Evolutionary conservation across 768 basidiomycete species (phyloP), one percentile per base, ranked within the genome.

Genomic region (Lyophyllum atratum): DNA sequence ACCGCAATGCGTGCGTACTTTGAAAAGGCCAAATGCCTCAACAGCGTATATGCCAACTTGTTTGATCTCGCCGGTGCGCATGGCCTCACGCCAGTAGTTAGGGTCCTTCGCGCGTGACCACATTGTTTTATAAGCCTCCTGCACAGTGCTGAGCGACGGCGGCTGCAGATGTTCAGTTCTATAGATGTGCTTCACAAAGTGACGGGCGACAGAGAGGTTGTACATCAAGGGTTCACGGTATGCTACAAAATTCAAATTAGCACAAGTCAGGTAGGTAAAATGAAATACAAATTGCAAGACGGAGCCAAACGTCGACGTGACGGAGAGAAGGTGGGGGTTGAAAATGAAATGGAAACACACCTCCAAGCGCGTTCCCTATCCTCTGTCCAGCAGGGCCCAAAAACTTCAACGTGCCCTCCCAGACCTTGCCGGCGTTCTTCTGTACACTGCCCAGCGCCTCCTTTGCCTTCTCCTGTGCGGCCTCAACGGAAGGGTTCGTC

Each of bases 1-100:
- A 40, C 17, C 42, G 25, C 7, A 42, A 12, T 24, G 11, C 3
- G 12, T 48, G 39, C 46, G 24, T 59, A 89, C 90, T 79, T 91
- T 91, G 81, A 90, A 96, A 64, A 96, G 89, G 15, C 89, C 87
- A 68, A 95, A 96, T 29, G 92, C 93, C 74, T 96, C 92, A 22
- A 93, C 67, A 9, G 84, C 92, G 68, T 93, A 92, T 17, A 93
- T 70, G 10, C 85, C 85, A 24, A 93, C 77, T 63, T 81, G 80
- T 6, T 79, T 80, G 72, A 85, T 82, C 64, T 92, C 85, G 7
- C 92, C 92, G 47, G 76, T 85, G 64, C 76, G 70, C 14, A 83
- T 66, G 14, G 86, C 69, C 56, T 82, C 76, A 11, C 85, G 80
- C 84, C 87, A 86, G 71, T 86, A 90, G 22, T 75, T 73, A 0